phyloP scores from a whole-genome alignment of 2,329 filamentous ascomycete species.

The Phoma herbarum region DNA sequence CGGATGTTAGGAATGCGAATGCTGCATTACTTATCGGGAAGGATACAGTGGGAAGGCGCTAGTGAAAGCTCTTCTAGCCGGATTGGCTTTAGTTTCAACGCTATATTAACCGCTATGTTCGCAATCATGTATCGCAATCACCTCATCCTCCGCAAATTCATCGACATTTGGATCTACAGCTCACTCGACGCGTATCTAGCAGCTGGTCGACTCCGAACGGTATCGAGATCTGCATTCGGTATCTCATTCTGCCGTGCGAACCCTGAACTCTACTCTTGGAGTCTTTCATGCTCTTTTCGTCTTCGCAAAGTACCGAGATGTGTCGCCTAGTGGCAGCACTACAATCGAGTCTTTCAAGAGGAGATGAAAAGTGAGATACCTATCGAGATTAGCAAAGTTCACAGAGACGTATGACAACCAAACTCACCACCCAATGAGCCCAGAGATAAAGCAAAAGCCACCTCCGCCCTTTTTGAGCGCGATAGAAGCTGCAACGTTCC shows the following conservation, averaged over 20 bases:
- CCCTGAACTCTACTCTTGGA: neutral
- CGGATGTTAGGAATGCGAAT: slow-evolving; percentile 1
- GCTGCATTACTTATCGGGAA: neutral
- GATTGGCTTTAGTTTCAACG: neutral
- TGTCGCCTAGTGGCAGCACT: slow-evolving; percentile 38
- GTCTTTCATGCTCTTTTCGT: slow-evolving; percentile 18
- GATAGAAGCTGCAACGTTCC: slow-evolving; percentile 42
- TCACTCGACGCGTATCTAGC: neutral
- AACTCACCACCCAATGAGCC: slow-evolving; percentile 53
- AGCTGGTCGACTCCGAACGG: neutral
- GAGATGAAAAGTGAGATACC: slow-evolving; percentile 37
- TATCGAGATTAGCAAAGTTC: slow-evolving; percentile 1
- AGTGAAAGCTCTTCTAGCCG: slow-evolving; percentile 1
- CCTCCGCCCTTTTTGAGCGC: slow-evolving; percentile 57
- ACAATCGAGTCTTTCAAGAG: slow-evolving; percentile 38
- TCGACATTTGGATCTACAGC: neutral
- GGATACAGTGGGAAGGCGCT: neutral
- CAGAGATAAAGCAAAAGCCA: slow-evolving; percentile 58
- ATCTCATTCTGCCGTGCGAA: neutral
- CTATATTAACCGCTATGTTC: slow-evolving; percentile 1
- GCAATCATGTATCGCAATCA: slow-evolving; percentile 17
- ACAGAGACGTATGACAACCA: neutral
- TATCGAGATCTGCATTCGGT: slow-evolving; percentile 1
- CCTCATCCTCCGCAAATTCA: slow-evolving; percentile 12
- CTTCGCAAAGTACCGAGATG: slow-evolving; percentile 41